Conservation (phyloP, 805 yeast genomes). For the Scheffersomyces coipomensis region DNA sequence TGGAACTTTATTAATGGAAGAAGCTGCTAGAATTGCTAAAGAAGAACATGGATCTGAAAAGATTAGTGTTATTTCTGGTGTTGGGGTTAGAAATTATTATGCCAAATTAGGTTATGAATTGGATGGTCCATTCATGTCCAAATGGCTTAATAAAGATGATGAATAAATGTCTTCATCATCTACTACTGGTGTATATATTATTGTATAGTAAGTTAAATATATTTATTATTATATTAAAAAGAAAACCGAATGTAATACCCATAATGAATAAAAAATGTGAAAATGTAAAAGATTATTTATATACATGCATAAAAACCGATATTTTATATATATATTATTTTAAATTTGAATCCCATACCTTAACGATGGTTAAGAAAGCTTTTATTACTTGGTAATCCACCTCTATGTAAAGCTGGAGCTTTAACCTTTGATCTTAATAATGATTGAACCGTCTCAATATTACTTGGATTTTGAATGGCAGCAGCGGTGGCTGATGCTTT, state of each 20-base stretch:
- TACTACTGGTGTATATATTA: background rate
- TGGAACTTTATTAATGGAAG: conserved; percentile 96
- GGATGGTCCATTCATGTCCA: conserved; percentile 99
- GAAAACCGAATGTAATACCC: background rate
- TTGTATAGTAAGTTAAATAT: too few relatives aligned
- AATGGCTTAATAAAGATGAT: conserved; percentile 16
- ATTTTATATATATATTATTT: too few relatives aligned
- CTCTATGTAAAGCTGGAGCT: conserved; percentile 45
- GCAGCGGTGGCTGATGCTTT: conserved; percentile 1
- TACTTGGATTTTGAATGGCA: conserved; percentile 6
- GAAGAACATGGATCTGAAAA: conserved; percentile 94
- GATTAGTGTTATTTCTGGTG: conserved; percentile 93
- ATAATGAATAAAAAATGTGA: too few relatives aligned
- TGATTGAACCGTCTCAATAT: conserved; percentile 35
- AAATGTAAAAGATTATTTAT: too few relatives aligned
- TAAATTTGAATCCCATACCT: too few relatives aligned
- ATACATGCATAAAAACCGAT: too few relatives aligned
- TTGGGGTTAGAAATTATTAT: conserved; percentile 95
- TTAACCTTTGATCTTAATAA: conserved; percentile 39
- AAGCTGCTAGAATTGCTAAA: conserved; percentile 91
- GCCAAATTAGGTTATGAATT: conserved; percentile 86
- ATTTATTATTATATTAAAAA: too few relatives aligned
- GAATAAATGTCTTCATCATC: background rate
- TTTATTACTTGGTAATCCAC: conserved; percentile 27
- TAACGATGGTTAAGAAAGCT: conserved; percentile 11